A percentile compares a stretch with the other conserved stretches of the same genome.
These are phyloP conservation scores for Arctium lappa DNA, from an alignment of 129 eudicot genomes.

Conservation along the genomic window DNA sequence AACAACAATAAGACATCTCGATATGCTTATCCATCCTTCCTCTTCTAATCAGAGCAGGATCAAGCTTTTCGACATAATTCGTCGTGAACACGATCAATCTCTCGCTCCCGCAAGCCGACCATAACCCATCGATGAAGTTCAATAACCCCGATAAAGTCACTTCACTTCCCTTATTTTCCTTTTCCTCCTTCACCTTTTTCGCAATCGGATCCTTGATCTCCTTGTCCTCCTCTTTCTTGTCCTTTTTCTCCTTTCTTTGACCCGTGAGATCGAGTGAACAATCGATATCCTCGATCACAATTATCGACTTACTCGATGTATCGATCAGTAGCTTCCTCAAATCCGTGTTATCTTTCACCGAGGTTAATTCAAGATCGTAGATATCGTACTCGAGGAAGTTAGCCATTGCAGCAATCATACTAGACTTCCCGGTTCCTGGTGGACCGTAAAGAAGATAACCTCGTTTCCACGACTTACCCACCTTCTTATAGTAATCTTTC, in stretches of 20 bases:
- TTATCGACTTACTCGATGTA: slow-evolving; percentile 55
- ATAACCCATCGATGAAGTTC: slow-evolving; percentile 59
- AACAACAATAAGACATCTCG: slow-evolving; percentile 33
- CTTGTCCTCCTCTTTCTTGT: slow-evolving; percentile 27
- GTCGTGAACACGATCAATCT: slow-evolving; percentile 60
- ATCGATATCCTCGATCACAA: slow-evolving; percentile 66
- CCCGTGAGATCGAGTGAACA: slow-evolving; percentile 60
- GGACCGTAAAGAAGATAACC: slow-evolving; percentile 68
- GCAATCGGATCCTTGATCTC: slow-evolving; percentile 26
- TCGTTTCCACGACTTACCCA: slow-evolving; percentile 64
- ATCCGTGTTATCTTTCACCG: slow-evolving; percentile 53
- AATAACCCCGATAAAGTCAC: slow-evolving; percentile 51
- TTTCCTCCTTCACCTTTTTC: neutral
- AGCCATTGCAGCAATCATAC: slow-evolving; percentile 75
- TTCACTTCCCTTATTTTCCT: slow-evolving; percentile 32
- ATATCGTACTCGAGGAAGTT: slow-evolving; percentile 55
- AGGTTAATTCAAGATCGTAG: slow-evolving; percentile 54
- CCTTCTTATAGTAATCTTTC: slow-evolving; percentile 47
- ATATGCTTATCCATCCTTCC: slow-evolving; percentile 46
- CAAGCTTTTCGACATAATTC: slow-evolving; percentile 44
- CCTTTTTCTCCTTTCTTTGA: slow-evolving; percentile 41
- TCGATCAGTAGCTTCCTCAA: slow-evolving; percentile 52
- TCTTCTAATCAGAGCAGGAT: slow-evolving; percentile 33
- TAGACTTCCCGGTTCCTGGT: slow-evolving; percentile 73
- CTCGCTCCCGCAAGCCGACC: slow-evolving; percentile 69